Evolutionary conservation across 1,284 basidiomycete genomes (phyloP), one percentile per base, ranked within the genome.

Genomic region (Sphaerobolus stellatus): DNA sequence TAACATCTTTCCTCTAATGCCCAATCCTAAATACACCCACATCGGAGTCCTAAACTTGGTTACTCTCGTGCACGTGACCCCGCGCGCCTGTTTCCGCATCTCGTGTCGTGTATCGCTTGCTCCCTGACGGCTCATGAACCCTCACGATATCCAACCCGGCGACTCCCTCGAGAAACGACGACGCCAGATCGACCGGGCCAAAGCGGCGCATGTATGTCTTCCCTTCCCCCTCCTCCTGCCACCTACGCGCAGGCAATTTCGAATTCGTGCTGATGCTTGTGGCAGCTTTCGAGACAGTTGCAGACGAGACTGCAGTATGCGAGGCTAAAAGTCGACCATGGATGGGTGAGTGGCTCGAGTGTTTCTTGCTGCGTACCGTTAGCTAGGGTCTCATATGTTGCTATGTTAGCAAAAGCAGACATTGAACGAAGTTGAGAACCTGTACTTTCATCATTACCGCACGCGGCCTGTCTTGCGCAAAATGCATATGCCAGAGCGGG

Each of bases 291-390:
- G 2, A 77, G 83, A 56, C 86, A 90, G 58, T 74, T 90, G n/a
- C 84, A 86, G 62, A 76, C 87, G 68, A 79, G 88, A 24, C 71
- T 90, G 18, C 87, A 87, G 63, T 90, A 90, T 63, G 88, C 88
- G 13, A 77, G 80, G 61, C 73, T 90, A 49, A 90, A 90, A 64
- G 87, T 90, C 44, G 86, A 90, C 58, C 79, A 88, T 63, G 88
- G 88, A 48, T 90, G 88, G 88, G 88, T 89, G 65, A 47, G 83
- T 73, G 54, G 6, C 29, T 24, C 56, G 27, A 22, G 48, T 44
- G 30, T 30, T 31, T 38, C 34, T 29, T 46, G n/a, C n/a, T n/a
- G 11, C 11, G 13, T 14, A 6, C 20, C 16, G 22, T 9, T 6
- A 31, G 16, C 33, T 14, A 24, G 47, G 18, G 38, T 31, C 14